A percentile compares a stretch with the other conserved stretches of the same genome.
Evolutionary conservation across 352 stramenopile genomes (phyloP).

Genomic region (Phytophthora cactorum): DNA sequence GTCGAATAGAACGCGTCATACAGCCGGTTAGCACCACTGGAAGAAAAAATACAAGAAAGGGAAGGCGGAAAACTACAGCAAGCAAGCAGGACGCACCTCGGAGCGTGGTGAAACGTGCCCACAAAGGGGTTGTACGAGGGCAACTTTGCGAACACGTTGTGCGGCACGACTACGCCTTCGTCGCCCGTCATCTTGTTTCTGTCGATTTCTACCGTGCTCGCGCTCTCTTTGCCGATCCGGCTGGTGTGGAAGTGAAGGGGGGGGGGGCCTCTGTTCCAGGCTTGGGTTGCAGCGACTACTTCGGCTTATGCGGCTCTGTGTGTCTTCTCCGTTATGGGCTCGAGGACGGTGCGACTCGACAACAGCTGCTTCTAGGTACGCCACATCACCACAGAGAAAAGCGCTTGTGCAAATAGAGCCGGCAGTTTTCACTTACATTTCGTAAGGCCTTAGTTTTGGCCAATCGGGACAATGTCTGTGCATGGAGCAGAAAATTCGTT

Average conservation of each 20-base stretch:
- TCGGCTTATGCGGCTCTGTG: constrained; percentile 30
- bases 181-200: constrained; percentile 40
- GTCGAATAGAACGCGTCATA: constrained; percentile 8
- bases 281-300: constrained; percentile 19
- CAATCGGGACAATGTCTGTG: constrained; percentile 16
- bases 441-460: constrained; percentile 13
- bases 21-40: constrained; percentile 4
- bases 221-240: constrained; percentile 12
- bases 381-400: constrained; percentile 38
- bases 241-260: constrained; percentile 19
- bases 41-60: neutral
- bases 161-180: constrained; percentile 53
- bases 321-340: constrained; percentile 34
- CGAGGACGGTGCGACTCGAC: constrained; percentile 41
- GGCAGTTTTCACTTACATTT: constrained; percentile 26
- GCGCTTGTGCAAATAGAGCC: constrained; percentile 26
- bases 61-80: neutral
- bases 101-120: constrained; percentile 90
- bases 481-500: neutral
- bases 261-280: neutral
- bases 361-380: constrained; percentile 36
- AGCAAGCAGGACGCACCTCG: constrained; percentile 53
- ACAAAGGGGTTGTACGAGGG: constrained; percentile 91
- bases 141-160: constrained; percentile 84
- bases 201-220: constrained; percentile 3